Percentiles rank a stretch among this genome's conserved stretches.
Evolutionary conservation across 2,329 filamentous ascomycete species (phyloP).

Genomic region (Biscogniauxia sp.): DNA sequence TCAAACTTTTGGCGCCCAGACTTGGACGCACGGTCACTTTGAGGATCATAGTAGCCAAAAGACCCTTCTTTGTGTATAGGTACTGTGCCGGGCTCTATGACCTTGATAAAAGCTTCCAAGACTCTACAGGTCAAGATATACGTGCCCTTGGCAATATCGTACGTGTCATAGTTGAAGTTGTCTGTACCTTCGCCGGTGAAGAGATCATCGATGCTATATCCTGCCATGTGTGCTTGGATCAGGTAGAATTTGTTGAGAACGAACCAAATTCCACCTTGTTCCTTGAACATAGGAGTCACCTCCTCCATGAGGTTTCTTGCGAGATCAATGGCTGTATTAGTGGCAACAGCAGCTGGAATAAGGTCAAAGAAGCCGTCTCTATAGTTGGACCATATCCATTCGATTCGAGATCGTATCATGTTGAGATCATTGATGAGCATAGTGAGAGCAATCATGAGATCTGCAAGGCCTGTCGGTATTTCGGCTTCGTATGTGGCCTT

Average conservation of each 20-base stretch:
- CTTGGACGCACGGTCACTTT: slow-evolving; percentile 23
- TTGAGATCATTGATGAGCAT: slow-evolving; percentile 32
- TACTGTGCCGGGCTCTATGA: slow-evolving; percentile 13
- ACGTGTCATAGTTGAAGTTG: slow-evolving; percentile 27
- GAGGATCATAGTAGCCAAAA: slow-evolving; percentile 27
- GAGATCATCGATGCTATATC: slow-evolving; percentile 12
- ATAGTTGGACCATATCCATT: slow-evolving; percentile 33
- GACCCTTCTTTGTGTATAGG: slow-evolving; percentile 25
- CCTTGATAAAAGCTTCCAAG: slow-evolving; percentile 11
- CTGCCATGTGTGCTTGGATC: slow-evolving; percentile 12
- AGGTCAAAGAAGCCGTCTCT: slow-evolving; percentile 28
- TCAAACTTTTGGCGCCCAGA: slow-evolving; percentile 30
- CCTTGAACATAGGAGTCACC: slow-evolving; percentile 24
- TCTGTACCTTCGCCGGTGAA: background rate
- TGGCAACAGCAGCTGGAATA: slow-evolving; percentile 34
- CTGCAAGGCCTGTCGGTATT: slow-evolving; percentile 18
- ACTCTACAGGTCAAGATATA: slow-evolving; percentile 20
- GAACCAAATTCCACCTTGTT: slow-evolving; percentile 18
- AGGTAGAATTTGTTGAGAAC: slow-evolving; percentile 21
- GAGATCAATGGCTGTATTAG: slow-evolving; percentile 37
- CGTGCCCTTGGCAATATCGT: slow-evolving; percentile 25
- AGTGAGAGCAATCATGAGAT: slow-evolving; percentile 28
- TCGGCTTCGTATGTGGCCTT: slow-evolving; percentile 34
- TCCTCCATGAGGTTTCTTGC: slow-evolving; percentile 34
- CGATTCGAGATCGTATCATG: slow-evolving; percentile 27